Evolutionary conservation across 2,329 filamentous ascomycete species (phyloP), one percentile per base, ranked within the genome.

Genomic region (Ustulina deusta): DNA sequence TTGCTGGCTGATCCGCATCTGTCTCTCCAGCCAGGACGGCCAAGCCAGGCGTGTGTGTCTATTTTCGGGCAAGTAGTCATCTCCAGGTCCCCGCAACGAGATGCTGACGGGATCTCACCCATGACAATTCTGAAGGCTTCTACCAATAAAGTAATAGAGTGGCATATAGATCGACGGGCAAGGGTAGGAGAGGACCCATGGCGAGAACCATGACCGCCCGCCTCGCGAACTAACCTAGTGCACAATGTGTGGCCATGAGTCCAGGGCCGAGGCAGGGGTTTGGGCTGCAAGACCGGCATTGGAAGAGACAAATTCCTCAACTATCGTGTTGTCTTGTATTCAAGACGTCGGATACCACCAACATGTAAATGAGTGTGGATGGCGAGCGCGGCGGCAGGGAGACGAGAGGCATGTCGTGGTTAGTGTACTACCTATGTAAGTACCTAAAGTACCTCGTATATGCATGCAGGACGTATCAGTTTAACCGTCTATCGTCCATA

Each of bases 1-100:
- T 25, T 55, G 15, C 52, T 56, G 5, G 48, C 34, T 34, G 6
- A 58, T 61, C 46, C 59, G 48, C 44, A 46, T 46, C 25, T 40
- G 15, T 48, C 25, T 29, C 20, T 29, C 34, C 38, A 32, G 48
- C 48, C 56, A 55, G 55, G 6, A 13, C 6, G 22, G 54, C 17
- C 36, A 32, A 54, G 51, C 32, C 29, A 54, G 58, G 38, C 44
- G 38, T 52, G 48, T 32, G 51, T 59, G 20, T 69, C 63, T 69
- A 69, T 69, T 69, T 69, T 61, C 25, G 63, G 63, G 63, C 25
- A 38, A 52, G 61, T 64, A 69, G 67, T 69, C 67, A 71, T 71
- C 61, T 66, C 58, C 40, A 55, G 61, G 61, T 63, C 54, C 67
- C 63, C 61, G 61, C 55, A 65, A 51, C 42, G 34, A 62, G 61